A percentile compares a stretch with the other conserved stretches of the same genome.
phyloP scores from a whole-genome alignment of 2,329 filamentous ascomycete species.

The Bretziella fagacearum region DNA sequence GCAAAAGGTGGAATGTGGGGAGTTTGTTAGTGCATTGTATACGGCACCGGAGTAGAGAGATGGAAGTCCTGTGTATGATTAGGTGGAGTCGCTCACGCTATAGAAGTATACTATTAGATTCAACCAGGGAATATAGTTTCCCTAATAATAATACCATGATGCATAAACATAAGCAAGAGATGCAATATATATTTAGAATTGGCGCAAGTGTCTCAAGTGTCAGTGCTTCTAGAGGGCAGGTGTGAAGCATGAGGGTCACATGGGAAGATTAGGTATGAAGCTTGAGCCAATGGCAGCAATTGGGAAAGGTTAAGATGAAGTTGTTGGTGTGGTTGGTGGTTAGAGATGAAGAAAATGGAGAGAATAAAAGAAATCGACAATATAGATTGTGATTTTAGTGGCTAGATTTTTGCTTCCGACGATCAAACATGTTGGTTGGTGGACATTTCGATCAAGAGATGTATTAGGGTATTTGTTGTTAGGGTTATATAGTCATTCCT shows the following conservation, averaged over 20 bases:
- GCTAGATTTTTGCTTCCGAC: no score
- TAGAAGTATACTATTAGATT: not conserved
- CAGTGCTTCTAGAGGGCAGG: no score
- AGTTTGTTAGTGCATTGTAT: constrained; percentile 68
- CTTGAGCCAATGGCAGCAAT: not conserved
- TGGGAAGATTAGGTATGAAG: constrained; percentile 1
- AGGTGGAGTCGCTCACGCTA: no score
- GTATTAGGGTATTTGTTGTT: not conserved
- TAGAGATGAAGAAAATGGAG: no score
- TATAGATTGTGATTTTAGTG: no score
- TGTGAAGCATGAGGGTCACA: no score
- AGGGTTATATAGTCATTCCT: not conserved
- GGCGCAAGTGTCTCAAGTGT: not conserved
- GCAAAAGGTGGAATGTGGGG: constrained; percentile 76
- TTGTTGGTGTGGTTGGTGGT: not conserved
- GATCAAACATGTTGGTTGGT: not conserved
- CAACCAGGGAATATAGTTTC: no score
- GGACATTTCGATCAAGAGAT: no score
- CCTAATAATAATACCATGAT: no score
- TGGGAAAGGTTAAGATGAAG: not conserved
- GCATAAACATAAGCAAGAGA: no score
- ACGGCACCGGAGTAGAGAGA: constrained; percentile 27
- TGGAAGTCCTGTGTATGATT: not conserved
- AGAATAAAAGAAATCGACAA: no score
- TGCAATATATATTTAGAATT: not conserved